phyloP scores from a whole-genome alignment of 202 grass and related monocot genomes.

The Dendrocalamus latiflorus region DNA sequence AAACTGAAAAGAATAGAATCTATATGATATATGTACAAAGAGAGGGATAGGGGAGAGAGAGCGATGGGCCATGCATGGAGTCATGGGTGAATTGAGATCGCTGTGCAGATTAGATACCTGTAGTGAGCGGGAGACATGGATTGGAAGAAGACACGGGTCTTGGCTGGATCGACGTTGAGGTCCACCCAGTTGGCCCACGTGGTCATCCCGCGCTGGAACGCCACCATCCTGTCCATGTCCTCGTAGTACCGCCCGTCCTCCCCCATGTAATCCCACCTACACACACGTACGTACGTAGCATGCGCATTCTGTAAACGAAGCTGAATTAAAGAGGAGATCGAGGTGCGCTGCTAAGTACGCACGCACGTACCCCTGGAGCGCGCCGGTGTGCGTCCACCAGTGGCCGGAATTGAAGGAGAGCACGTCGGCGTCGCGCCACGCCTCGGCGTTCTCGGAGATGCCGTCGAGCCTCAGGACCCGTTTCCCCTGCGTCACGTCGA shows the following conservation, averaged over 20 bases:
- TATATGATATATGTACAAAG: too few relatives aligned
- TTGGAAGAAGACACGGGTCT: too few relatives aligned
- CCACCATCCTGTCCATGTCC: constrained; percentile 81
- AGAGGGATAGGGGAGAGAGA: too few relatives aligned
- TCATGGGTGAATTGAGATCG: too few relatives aligned
- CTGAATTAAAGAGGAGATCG: not conserved
- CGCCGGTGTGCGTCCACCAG: constrained; percentile 94
- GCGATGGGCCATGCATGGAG: too few relatives aligned
- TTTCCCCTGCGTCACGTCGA: constrained; percentile 66
- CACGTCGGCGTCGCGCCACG: constrained; percentile 78
- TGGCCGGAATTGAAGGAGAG: constrained; percentile 93
- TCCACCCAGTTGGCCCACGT: too few relatives aligned
- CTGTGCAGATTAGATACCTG: too few relatives aligned
- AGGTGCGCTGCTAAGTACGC: too few relatives aligned
- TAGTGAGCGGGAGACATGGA: too few relatives aligned
- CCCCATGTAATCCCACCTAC: constrained; percentile 93
- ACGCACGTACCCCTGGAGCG: constrained; percentile 73
- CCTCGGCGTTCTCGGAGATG: constrained; percentile 54
- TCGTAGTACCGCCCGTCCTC: constrained; percentile 51
- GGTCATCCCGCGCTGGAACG: too few relatives aligned
- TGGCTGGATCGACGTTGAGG: too few relatives aligned
- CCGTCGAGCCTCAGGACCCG: constrained; percentile 65
- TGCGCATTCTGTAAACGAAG: not conserved
- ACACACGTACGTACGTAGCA: not conserved
- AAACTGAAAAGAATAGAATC: too few relatives aligned